Conservation (phyloP, 495 filamentous ascomycete genomes). For the Neurospora sublineolata region DNA sequence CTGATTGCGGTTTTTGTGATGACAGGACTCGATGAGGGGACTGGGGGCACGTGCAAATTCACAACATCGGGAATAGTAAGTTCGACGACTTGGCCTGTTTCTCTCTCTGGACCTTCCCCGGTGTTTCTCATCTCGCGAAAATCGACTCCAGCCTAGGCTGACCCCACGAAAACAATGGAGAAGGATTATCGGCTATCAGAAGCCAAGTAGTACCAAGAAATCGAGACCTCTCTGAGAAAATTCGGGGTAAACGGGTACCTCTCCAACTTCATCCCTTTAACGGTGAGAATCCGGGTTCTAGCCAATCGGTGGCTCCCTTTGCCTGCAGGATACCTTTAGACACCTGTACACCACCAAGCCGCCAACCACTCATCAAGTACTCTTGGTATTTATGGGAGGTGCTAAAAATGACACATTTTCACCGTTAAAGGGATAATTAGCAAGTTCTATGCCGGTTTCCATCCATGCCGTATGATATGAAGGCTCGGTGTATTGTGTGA, state of each 20-base stretch:
- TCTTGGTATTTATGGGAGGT: too few relatives aligned
- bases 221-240: background rate
- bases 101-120: background rate
- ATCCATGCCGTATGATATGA: background rate
- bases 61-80: background rate
- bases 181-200: background rate
- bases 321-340: too few relatives aligned
- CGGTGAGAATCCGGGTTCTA: too few relatives aligned
- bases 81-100: background rate
- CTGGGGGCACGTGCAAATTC: background rate
- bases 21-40: background rate
- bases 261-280: background rate
- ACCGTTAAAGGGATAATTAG: too few relatives aligned
- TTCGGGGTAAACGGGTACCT: background rate
- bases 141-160: background rate
- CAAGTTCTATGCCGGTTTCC: background rate
- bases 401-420: too few relatives aligned
- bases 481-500: background rate
- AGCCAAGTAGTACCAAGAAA: background rate
- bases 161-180: background rate
- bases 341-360: too few relatives aligned
- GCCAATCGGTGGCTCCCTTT: too few relatives aligned
- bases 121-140: background rate
- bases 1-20: background rate
- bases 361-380: too few relatives aligned